A percentile compares a stretch with the other conserved stretches of the same genome.
These are phyloP conservation scores for Aureobasidium lini DNA, from an alignment of 2,329 filamentous ascomycete species.

Conservation along the genomic window DNA sequence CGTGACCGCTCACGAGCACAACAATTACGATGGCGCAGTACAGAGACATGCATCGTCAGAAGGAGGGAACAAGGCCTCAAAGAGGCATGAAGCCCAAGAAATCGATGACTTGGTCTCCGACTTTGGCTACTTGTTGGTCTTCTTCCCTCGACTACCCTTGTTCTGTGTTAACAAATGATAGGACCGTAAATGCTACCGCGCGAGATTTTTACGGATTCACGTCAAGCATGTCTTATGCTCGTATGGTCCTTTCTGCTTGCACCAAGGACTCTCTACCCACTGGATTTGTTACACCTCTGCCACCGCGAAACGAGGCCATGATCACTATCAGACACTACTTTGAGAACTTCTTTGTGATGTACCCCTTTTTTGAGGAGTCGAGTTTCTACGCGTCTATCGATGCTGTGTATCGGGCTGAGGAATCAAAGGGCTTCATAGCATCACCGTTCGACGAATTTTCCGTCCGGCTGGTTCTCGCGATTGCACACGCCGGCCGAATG, in stretches of 20 bases:
- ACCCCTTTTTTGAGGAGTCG: conserved; percentile 77
- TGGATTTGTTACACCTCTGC: conserved; percentile 53
- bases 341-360: conserved; percentile 68
- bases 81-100: conserved; percentile 66
- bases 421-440: neutral
- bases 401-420: conserved; percentile 54
- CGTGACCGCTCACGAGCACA: conserved; percentile 53
- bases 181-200: conserved; percentile 88
- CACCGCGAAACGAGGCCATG: conserved; percentile 60
- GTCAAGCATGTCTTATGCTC: conserved; percentile 85
- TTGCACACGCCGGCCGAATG: conserved; percentile 68
- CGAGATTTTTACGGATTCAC: conserved; percentile 87
- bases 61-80: conserved; percentile 32
- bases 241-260: conserved; percentile 76
- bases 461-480: conserved; percentile 81
- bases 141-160: neutral
- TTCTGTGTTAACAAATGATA: conserved; percentile 29
- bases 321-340: conserved; percentile 76
- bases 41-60: neutral
- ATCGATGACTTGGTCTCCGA: conserved; percentile 90
- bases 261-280: conserved; percentile 64
- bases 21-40: neutral
- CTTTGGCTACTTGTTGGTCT: conserved; percentile 75
- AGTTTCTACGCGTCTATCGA: conserved; percentile 71
- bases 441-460: conserved; percentile 67